Percentiles rank a stretch among this genome's conserved stretches.
phyloP scores from a whole-genome alignment of 2,329 filamentous ascomycete genomes.

The Botrytis galanthina region DNA sequence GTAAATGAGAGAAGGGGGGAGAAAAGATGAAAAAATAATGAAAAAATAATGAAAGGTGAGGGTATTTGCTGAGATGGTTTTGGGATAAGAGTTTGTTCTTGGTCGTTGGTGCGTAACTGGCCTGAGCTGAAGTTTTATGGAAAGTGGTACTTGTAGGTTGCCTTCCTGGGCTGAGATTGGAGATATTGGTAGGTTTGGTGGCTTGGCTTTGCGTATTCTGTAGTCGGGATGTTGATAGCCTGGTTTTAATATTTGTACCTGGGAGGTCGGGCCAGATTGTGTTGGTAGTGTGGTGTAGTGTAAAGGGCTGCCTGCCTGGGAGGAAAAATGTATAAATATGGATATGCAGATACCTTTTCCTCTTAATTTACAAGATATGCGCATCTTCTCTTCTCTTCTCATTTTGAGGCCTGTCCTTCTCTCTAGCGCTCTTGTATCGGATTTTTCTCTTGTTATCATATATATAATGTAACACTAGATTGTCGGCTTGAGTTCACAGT shows the following conservation, averaged over 20 bases:
- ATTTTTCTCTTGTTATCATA: neutral
- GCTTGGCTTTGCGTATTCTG: neutral
- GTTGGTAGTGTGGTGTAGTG: neutral
- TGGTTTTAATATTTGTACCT: neutral
- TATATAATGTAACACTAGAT: neutral
- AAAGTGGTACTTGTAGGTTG: neutral
- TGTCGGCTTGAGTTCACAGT: neutral
- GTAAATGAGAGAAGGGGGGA: too few species aligned
- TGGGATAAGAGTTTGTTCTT: neutral
- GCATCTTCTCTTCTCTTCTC: neutral
- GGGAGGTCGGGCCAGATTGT: neutral
- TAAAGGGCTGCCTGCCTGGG: neutral
- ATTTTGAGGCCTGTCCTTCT: neutral
- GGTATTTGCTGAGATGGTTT: too few species aligned
- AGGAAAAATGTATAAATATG: neutral
- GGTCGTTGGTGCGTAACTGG: neutral
- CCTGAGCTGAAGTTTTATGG: neutral
- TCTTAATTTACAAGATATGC: neutral
- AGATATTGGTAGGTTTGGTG: neutral
- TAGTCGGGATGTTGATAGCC: neutral
- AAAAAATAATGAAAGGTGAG: neutral
- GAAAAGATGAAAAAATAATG: neutral
- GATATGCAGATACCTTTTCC: neutral
- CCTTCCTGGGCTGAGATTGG: neutral
- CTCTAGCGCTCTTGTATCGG: neutral